A percentile compares a stretch with the other conserved stretches of the same genome.
These are phyloP conservation scores for Phaeophleospora eucalypticola DNA, from an alignment of 2,329 filamentous ascomycete genomes.

Conservation along the genomic window DNA sequence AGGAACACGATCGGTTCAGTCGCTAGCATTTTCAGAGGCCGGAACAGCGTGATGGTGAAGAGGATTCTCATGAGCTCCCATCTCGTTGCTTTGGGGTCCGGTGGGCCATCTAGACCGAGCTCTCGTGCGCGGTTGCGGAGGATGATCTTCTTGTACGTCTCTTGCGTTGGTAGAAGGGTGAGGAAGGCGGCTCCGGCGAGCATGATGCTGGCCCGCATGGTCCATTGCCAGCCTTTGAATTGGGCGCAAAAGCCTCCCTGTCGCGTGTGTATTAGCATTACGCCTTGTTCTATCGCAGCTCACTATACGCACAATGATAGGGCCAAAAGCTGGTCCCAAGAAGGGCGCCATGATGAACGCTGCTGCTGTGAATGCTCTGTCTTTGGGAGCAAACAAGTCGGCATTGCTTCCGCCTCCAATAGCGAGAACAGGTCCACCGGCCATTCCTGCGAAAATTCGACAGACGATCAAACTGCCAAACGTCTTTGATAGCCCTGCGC, in stretches of 20 bases:
- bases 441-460: constrained; percentile 47
- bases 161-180: constrained; percentile 43
- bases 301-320: constrained; percentile 35
- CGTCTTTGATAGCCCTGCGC: constrained; percentile 26
- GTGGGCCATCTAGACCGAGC: constrained; percentile 26
- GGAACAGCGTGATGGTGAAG: constrained; percentile 29
- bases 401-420: constrained; percentile 41
- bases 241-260: constrained; percentile 42
- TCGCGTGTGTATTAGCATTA: background rate
- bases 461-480: constrained; percentile 26
- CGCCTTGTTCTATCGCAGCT: too few species aligned
- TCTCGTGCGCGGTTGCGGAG: constrained; percentile 37
- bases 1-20: constrained; percentile 36
- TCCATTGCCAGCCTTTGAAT: constrained; percentile 41
- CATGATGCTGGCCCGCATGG: constrained; percentile 43
- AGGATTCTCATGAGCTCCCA: constrained; percentile 30
- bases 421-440: constrained; percentile 34
- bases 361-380: constrained; percentile 34
- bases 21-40: constrained; percentile 33
- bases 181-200: constrained; percentile 37
- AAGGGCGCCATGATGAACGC: constrained; percentile 41
- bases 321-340: constrained; percentile 31
- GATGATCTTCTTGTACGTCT: constrained; percentile 55
- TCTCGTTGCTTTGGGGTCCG: constrained; percentile 21
- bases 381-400: constrained; percentile 35